Conservation (phyloP, 257 asterid genomes). For the Haberlea rhodopensis region DNA sequence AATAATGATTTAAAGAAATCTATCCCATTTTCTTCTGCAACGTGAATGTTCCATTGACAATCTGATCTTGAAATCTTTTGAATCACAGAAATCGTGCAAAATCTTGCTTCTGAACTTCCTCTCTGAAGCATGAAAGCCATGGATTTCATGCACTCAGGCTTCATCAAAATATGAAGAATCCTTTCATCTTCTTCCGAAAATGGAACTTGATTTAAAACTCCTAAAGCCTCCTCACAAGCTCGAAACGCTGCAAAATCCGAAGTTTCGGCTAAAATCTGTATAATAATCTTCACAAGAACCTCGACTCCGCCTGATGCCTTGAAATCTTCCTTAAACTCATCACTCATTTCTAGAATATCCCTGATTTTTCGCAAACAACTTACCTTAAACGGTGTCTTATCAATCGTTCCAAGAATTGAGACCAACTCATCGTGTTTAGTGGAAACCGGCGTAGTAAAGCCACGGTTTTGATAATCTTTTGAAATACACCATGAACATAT, state of each 20-base stretch:
- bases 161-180: slow-evolving; percentile 36
- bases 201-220: slow-evolving; percentile 44
- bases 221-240: slow-evolving; percentile 81
- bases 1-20: slow-evolving; percentile 73
- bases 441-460: slow-evolving; percentile 14
- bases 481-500: slow-evolving; percentile 52
- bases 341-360: slow-evolving; percentile 41
- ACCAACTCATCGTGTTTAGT: slow-evolving; percentile 43
- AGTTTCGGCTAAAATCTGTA: slow-evolving; percentile 48
- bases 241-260: slow-evolving; percentile 56
- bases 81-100: slow-evolving; percentile 48
- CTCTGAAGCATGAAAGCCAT: slow-evolving; percentile 60
- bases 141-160: slow-evolving; percentile 50
- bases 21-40: slow-evolving; percentile 54
- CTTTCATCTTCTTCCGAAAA: slow-evolving; percentile 38
- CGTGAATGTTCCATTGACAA: slow-evolving; percentile 35
- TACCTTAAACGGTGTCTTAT: slow-evolving; percentile 73
- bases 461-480: slow-evolving; percentile 1
- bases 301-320: slow-evolving; percentile 61
- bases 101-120: slow-evolving; percentile 73
- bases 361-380: slow-evolving; percentile 49
- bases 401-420: slow-evolving; percentile 44
- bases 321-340: slow-evolving; percentile 47
- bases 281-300: slow-evolving; percentile 45
- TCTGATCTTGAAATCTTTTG: slow-evolving; percentile 46